These are phyloP conservation scores for Macroventuria anomochaeta DNA, from an alignment of 2,329 filamentous ascomycete species.

Conservation along the genomic window DNA sequence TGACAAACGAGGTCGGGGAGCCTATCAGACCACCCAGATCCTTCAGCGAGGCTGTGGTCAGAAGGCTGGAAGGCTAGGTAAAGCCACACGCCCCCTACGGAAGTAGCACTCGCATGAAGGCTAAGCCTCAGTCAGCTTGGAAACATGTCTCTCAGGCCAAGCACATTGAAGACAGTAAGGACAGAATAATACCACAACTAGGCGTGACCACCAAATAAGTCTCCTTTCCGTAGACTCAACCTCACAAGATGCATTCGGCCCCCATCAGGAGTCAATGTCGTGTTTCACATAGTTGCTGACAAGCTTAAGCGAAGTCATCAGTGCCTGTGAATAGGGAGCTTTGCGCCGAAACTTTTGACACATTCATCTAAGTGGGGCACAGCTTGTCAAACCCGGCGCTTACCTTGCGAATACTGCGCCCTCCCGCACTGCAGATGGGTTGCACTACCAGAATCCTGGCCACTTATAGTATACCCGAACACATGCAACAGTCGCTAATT, in stretches of 20 bases:
- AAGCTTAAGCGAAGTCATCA: neutral
- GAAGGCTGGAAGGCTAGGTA: conserved; percentile 32
- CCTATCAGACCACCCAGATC: conserved; percentile 33
- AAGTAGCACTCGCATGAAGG: neutral
- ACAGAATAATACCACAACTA: neutral
- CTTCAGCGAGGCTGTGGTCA: conserved; percentile 40
- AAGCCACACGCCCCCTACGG: neutral
- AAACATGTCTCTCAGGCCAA: no score
- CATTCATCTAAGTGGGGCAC: no score
- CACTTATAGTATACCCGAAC: no score
- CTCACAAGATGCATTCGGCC: neutral
- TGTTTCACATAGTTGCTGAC: neutral
- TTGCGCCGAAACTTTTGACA: neutral
- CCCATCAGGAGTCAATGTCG: neutral
- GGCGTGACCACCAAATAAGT: neutral
- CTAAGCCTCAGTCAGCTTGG: no score
- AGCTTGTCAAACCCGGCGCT: no score
- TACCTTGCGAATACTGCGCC: no score
- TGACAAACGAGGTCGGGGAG: conserved; percentile 39
- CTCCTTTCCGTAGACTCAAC: neutral
- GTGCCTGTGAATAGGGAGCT: neutral
- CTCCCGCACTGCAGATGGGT: no score
- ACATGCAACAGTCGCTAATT: no score
- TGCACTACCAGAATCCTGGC: no score
- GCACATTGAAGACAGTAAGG: no score